A percentile compares a stretch with the other conserved stretches of the same genome.
Conservation (phyloP, 768 basidiomycete species). For the Mycena amicta region DNA sequence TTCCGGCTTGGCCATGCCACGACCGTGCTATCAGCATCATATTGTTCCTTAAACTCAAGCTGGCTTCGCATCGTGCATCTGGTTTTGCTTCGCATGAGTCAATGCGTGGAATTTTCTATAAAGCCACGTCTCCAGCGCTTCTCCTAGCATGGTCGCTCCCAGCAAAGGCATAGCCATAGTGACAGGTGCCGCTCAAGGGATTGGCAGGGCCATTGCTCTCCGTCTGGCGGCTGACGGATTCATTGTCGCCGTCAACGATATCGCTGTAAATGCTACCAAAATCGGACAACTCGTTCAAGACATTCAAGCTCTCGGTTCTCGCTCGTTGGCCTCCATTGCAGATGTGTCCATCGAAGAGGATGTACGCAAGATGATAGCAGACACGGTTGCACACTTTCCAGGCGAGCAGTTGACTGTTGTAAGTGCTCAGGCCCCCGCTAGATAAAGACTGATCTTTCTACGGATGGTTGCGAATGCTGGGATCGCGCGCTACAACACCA, state of each 20-base stretch:
- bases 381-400: slow-evolving; percentile 24
- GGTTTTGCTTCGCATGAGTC: too few relatives aligned
- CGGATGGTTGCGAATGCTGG: slow-evolving; percentile 34
- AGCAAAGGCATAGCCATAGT: slow-evolving; percentile 34
- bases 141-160: background rate
- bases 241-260: slow-evolving; percentile 42
- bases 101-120: too few relatives aligned
- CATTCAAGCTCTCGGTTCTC: slow-evolving; percentile 26
- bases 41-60: too few relatives aligned
- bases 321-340: slow-evolving; percentile 19
- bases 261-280: slow-evolving; percentile 25
- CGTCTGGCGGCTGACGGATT: slow-evolving; percentile 45
- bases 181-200: slow-evolving; percentile 43
- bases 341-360: slow-evolving; percentile 38
- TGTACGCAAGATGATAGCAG: slow-evolving; percentile 36
- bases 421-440: slow-evolving; percentile 27
- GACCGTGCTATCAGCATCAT: too few relatives aligned
- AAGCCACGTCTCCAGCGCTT: too few relatives aligned
- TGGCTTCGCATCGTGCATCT: too few relatives aligned
- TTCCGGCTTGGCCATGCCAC: too few relatives aligned
- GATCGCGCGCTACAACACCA: slow-evolving; percentile 7
- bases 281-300: slow-evolving; percentile 29
- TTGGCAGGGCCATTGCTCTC: slow-evolving; percentile 43
- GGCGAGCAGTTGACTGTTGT: slow-evolving; percentile 34
- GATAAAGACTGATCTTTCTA: too few relatives aligned